Evolutionary conservation across 163 green algal genomes (phyloP), one percentile per base, ranked within the genome.

Genomic region (Prototheca cutis): DNA sequence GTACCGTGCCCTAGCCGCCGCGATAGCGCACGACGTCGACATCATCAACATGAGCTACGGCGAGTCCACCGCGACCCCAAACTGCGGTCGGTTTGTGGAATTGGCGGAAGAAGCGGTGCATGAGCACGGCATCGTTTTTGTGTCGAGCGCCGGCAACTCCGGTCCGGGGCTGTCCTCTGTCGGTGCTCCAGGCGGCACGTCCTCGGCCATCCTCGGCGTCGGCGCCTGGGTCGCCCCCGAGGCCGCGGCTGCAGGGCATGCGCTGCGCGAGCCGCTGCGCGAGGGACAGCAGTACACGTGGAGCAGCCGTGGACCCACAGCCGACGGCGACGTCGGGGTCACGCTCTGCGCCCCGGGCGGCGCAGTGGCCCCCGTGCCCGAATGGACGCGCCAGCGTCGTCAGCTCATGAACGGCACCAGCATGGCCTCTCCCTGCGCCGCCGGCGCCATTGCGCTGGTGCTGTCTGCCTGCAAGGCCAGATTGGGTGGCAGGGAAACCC

Each of bases 341-440:
- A 58, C 47, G 1, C 71, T 91, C 59, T 84, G 66, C 24, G 86
- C 84, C 5, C 84, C 87, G 4, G 84, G 89, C 19, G 89, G 89
- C 21, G 89, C 89, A 13, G 87, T 95, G 2, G 81, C 89, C 4
- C 80, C 84, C 0, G 88, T 96, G 57, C 88, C 89, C 2, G 63
- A 79, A 33, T 94, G 84, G 84, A 77, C 59, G 1, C 64, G 65
- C 40, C 63, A 72, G 74, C 63, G 63, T 29, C 66, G 84, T 4
- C 81, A 92, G 78, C 76, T 96, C 5, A 95, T 95, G 85, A 95
- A 95, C 62, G 89, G 89, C 62, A 95, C 88, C 23, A 81, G 61
- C 60, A 95, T 95, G 88, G 61, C 80, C 8, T 84, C 73, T 0
- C 88, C 89, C 33, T 85, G 79, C 68, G 87, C 85, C 1, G 83